Evolutionary conservation across 139 green algal genomes (phyloP), one percentile per base, ranked within the genome.

Genomic region (Yamagishiella unicocca): DNA sequence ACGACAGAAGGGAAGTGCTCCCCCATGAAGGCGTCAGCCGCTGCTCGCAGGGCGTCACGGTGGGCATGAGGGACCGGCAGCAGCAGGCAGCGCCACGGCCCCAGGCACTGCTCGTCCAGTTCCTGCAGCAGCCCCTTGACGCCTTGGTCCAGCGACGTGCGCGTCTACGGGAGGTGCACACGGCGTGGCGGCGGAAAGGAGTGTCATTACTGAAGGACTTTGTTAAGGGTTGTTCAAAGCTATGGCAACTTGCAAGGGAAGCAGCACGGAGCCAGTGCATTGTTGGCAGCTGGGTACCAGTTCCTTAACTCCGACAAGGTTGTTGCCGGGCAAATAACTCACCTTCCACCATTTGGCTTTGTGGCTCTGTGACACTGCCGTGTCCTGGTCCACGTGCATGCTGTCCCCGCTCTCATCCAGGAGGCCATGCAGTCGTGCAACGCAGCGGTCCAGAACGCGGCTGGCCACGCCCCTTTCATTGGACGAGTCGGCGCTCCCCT

Each of bases 81-180:
- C 72, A 95, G 70, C 82, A 95, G 71, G 43, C 88, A 95, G 53
- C 87, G 83, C 94, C 94, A 97, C 73, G 93, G 85, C 0, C 95
- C 95, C 53, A 98, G 87, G 92, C 93, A 96, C 25, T 70, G n/a
- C 29, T 70, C 24, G n/a, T 93, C 92, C 29, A 96, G 84, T 42
- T 90, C 79, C 54, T 77, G 55, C 68, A 95, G 70, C 70, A 98
- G 88, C n/a, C 54, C 71, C 0, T 53, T 35, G 83, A 98, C 89
- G 55, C 89, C 71, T 7, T 83, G 14, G 64, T 98, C 95, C 29
- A 96, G 88, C 0, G 70, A 61, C 24, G 96, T 35, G 10, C 95
- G 91, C n/a, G 89, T 64, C 58, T 92, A 73, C 55, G 27, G 42
- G 64, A 22, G 58, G 22, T 17, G 14, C 50, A n/a, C n/a, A n/a